phyloP scores from a whole-genome alignment of 2,329 filamentous ascomycete genomes.

The Mycosphaerella arachidis region DNA sequence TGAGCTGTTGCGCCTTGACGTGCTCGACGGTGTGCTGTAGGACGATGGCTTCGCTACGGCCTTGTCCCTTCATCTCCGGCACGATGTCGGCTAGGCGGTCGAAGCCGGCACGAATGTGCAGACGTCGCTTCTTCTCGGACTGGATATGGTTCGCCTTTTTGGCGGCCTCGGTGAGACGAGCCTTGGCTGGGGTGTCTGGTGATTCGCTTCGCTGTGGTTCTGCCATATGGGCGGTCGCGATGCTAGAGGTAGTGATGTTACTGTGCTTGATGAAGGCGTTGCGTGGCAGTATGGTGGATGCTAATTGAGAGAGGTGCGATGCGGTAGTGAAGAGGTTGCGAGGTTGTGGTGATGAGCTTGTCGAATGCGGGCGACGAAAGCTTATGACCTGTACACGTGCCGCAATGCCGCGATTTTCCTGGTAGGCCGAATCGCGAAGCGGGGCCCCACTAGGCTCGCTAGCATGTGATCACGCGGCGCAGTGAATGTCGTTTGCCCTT shows the following conservation, averaged over 20 bases:
- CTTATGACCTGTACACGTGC: neutral
- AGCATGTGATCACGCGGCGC: neutral
- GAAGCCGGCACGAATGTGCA: conserved; percentile 77
- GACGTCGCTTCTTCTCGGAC: conserved; percentile 62
- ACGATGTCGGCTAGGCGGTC: conserved; percentile 76
- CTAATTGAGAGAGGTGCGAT: neutral
- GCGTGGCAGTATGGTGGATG: neutral
- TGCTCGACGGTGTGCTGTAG: conserved; percentile 52
- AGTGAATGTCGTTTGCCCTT: neutral
- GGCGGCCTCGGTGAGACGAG: conserved; percentile 63
- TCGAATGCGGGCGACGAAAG: neutral
- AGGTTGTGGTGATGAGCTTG: neutral
- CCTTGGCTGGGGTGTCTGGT: conserved; percentile 39
- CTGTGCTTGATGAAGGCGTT: neutral
- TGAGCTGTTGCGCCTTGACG: conserved; percentile 39
- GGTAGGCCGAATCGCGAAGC: neutral
- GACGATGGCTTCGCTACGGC: conserved; percentile 80
- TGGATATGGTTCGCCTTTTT: conserved; percentile 72
- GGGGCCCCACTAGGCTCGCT: neutral
- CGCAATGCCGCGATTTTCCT: neutral
- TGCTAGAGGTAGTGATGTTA: neutral
- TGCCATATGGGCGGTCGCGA: neutral
- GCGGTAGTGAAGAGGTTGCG: neutral
- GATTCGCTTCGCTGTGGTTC: neutral
- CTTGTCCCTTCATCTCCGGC: conserved; percentile 76